Evolutionary conservation across 116 monocot genomes (phyloP).

Genomic region (Posidonia oceanica): DNA sequence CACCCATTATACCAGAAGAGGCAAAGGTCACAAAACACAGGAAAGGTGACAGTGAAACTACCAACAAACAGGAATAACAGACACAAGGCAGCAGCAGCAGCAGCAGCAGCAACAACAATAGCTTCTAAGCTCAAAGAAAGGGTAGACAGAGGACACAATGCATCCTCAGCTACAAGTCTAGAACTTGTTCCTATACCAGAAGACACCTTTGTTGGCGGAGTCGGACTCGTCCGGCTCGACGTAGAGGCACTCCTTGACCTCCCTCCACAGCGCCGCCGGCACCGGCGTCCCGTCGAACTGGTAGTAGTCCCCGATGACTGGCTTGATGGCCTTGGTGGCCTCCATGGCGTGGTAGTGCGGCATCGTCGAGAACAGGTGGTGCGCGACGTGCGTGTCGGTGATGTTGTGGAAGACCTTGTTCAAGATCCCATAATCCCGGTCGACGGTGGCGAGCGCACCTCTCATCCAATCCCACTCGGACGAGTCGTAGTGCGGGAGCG

Average conservation of each 20-base stretch:
- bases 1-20: no score
- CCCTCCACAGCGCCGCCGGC: slow-evolving; percentile 51
- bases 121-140: no score
- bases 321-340: slow-evolving; percentile 67
- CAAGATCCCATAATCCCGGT: slow-evolving; percentile 70
- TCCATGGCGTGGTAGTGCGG: slow-evolving; percentile 91
- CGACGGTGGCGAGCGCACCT: slow-evolving; percentile 65
- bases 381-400: slow-evolving; percentile 77
- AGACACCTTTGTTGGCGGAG: slow-evolving; percentile 30
- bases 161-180: slow-evolving; percentile 1
- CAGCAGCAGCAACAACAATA: not conserved
- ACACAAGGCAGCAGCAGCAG: not conserved
- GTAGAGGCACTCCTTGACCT: slow-evolving; percentile 61
- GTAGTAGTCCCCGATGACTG: slow-evolving; percentile 69
- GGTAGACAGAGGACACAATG: no score
- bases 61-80: no score
- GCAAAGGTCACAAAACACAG: no score
- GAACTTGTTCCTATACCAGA: slow-evolving; percentile 74
- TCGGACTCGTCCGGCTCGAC: slow-evolving; percentile 37
- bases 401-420: slow-evolving; percentile 85
- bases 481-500: slow-evolving; percentile 65
- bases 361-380: slow-evolving; percentile 83
- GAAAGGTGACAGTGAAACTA: no score
- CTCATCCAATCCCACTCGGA: slow-evolving; percentile 84
- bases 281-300: slow-evolving; percentile 49